These are phyloP conservation scores for Calonectria pseudoreteaudii DNA, from an alignment of 2,329 filamentous ascomycete genomes.

Conservation along the genomic window DNA sequence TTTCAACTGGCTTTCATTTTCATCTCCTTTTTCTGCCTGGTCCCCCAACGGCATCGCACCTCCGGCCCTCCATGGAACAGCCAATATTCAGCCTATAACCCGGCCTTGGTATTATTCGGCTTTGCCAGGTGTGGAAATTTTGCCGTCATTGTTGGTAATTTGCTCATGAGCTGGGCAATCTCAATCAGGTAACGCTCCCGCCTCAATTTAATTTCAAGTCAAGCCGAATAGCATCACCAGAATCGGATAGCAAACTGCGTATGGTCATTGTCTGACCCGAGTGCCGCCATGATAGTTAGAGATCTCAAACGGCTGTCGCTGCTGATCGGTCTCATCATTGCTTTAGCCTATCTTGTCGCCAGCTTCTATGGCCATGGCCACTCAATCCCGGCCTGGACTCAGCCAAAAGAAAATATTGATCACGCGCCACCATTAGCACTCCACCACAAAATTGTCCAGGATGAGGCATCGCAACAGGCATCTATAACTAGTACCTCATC, in stretches of 20 bases:
- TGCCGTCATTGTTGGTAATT: background rate
- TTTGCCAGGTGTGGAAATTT: background rate
- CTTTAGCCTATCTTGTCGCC: conserved; percentile 46
- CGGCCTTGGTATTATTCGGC: background rate
- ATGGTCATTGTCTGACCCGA: background rate
- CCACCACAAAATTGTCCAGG: background rate
- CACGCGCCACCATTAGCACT: conserved; percentile 10
- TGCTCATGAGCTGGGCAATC: background rate
- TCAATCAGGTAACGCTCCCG: background rate
- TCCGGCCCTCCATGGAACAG: background rate
- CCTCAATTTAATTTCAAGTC: background rate
- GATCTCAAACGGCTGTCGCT: conserved; percentile 48
- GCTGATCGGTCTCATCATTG: conserved; percentile 43
- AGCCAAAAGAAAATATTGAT: conserved; percentile 23
- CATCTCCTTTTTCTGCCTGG: background rate
- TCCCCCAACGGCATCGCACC: background rate
- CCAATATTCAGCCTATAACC: background rate
- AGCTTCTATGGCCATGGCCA: conserved; percentile 29
- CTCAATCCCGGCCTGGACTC: conserved; percentile 1
- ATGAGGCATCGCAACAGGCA: background rate
- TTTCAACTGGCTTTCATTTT: background rate
- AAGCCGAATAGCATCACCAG: background rate
- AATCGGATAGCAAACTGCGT: background rate
- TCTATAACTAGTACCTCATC: background rate
- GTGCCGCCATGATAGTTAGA: conserved; percentile 46